A percentile compares a stretch with the other conserved stretches of the same genome.
These are phyloP conservation scores for Nakazawaea ernobii DNA, from an alignment of 805 yeast genomes.

Conservation along the genomic window DNA sequence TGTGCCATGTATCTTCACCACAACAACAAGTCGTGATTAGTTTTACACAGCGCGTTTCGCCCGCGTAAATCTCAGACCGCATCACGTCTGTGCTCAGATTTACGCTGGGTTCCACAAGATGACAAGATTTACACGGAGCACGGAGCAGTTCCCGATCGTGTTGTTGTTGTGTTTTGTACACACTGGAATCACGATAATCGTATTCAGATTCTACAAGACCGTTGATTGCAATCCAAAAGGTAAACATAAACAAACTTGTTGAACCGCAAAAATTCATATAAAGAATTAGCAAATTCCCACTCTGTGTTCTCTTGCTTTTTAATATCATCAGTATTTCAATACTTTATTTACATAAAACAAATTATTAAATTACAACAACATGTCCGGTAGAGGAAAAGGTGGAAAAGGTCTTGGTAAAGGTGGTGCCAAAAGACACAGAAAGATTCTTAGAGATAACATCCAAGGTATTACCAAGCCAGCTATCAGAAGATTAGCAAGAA, in stretches of 20 bases:
- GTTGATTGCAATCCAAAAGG: not conserved
- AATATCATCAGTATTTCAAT: slow-evolving; percentile 11
- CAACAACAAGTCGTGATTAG: not conserved
- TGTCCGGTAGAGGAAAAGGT: slow-evolving; percentile 99
- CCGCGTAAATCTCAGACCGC: not conserved
- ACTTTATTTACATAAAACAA: slow-evolving; percentile 17
- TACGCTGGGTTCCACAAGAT: not conserved
- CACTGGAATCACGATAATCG: not conserved
- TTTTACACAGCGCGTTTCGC: not conserved
- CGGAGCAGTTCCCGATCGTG: not conserved
- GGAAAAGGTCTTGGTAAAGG: slow-evolving; percentile 99
- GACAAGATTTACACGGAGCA: not conserved
- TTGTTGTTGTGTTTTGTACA: not conserved
- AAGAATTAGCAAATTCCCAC: slow-evolving; percentile 1
- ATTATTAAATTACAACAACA: slow-evolving; percentile 29
- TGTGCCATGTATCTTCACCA: no score
- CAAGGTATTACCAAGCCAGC: slow-evolving; percentile 99
- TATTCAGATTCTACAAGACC: no score
- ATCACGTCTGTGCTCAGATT: not conserved
- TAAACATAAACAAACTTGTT: not conserved
- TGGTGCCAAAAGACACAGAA: slow-evolving; percentile 99
- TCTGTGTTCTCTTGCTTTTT: slow-evolving; percentile 1
- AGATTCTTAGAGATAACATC: slow-evolving; percentile 98
- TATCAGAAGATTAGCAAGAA: slow-evolving; percentile 99
- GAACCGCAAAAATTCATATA: slow-evolving; percentile 1